A percentile compares a stretch with the other conserved stretches of the same genome.
Conservation (phyloP, 1,284 basidiomycete species). For the Volvariella surrecta region DNA sequence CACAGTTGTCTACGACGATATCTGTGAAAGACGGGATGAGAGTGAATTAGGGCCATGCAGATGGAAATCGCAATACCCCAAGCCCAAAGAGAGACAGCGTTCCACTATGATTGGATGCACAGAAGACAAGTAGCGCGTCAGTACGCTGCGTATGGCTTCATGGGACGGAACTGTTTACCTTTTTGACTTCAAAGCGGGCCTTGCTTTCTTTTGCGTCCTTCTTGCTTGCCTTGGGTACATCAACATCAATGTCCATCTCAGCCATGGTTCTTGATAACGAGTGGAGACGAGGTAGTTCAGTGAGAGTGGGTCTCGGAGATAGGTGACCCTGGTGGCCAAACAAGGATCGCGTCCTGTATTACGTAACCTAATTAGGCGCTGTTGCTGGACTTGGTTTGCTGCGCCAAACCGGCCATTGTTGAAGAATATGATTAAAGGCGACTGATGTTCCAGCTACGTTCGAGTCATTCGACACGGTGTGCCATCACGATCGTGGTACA, state of each 20-base stretch:
- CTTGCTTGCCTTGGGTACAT: conserved; percentile 40
- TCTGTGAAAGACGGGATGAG: conserved; percentile 37
- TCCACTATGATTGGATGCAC: conserved; percentile 61
- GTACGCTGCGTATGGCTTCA: conserved; percentile 7
- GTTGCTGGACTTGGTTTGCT: no score
- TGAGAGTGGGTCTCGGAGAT: no score
- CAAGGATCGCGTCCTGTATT: no score
- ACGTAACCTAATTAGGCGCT: no score
- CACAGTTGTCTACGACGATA: conserved; percentile 94
- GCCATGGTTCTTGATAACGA: no score
- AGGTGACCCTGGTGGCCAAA: no score
- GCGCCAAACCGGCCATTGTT: no score
- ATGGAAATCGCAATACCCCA: conserved; percentile 56
- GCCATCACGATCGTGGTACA: no score
- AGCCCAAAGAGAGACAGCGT: conserved; percentile 92
- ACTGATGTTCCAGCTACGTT: no score
- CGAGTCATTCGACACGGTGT: no score
- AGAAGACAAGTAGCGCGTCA: conserved; percentile 6
- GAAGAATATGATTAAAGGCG: no score
- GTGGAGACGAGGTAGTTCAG: no score
- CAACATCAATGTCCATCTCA: conserved; percentile 72
- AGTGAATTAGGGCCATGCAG: neutral
- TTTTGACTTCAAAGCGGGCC: conserved; percentile 91
- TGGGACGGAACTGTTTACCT: conserved; percentile 43
- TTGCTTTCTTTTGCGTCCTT: conserved; percentile 52